Base-by-base conservation (phyloP, 2,329 filamentous ascomycete species). In the Fusarium sp. region DNA sequence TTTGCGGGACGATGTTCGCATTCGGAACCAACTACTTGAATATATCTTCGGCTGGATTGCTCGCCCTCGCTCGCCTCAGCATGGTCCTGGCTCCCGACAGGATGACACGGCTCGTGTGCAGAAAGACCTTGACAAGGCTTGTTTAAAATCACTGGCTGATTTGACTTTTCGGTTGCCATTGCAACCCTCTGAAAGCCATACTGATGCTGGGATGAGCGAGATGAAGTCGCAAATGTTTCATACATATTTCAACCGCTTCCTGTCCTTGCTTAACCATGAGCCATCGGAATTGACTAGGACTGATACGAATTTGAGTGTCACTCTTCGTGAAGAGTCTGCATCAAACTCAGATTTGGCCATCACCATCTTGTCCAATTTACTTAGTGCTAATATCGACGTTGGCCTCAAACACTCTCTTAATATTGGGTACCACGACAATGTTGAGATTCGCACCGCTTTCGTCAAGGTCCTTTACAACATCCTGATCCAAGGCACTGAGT, bases 201-300 rank as follows among this genome's bases (percentile, higher is more conserved):
- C 86, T 18, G 91, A 93, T 80, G 90, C 89, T 4, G 89, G 90
- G 50, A 90, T 89, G 60, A 92, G 90, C 73, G 91, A 92, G 79
- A 85, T 91, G 59, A 93, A 93, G 78, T 91, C 89, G 2, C 89
- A 92, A 76, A 90, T 93, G 88, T 93, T 93, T 77, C 90, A 92
- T 70, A 90, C 88, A 12, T 93, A 93, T 79, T 93, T 93, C 81
- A 92, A 91, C 70, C 86, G 90, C 13, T 93, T 93, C 76, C 83
- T 93, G 26, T 91, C 90, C 1, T 82, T 93, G 9, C 83, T 93
- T 34, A 91, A 91, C 68, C 85, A 89, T 56, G 89, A 92, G 62
- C 81, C 85, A 1, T 76, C 82, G 13, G 88, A 90, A 44, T 61
- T 77, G 24, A 73, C 66, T 20, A 74, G 72, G 60, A 58, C 74